A percentile compares a stretch with the other conserved stretches of the same genome.
phyloP scores from a whole-genome alignment of 202 grass and related monocot genomes.

The Schoenoplectus triqueter region DNA sequence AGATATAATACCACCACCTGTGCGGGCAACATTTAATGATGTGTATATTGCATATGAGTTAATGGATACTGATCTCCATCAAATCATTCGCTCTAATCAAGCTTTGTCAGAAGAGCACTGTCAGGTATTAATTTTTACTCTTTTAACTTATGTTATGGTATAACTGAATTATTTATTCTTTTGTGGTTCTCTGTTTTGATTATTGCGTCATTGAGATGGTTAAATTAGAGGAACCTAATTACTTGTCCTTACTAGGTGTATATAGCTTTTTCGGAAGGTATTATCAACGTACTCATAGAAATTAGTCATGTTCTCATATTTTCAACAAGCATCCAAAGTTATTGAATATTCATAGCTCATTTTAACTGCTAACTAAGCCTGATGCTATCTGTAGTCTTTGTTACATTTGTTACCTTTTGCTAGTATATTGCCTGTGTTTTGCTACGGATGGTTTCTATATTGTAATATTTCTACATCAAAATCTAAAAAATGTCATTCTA shows the following conservation, averaged over 20 bases:
- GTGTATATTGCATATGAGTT: slow-evolving; percentile 91
- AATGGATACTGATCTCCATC: slow-evolving; percentile 99
- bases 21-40: slow-evolving; percentile 75
- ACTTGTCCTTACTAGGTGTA: background rate
- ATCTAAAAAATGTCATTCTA: too few species aligned
- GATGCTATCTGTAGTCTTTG: background rate
- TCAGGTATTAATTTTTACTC: slow-evolving; percentile 49
- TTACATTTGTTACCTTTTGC: background rate
- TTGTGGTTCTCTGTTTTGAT: background rate
- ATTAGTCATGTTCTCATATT: background rate
- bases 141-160: slow-evolving; percentile 25
- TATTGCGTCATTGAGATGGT: background rate
- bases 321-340: background rate
- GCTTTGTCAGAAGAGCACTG: slow-evolving; percentile 93
- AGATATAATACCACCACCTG: slow-evolving; percentile 87
- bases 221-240: slow-evolving; percentile 12
- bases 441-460: too few species aligned
- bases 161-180: slow-evolving; percentile 16
- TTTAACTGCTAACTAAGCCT: background rate
- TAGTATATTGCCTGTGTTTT: background rate
- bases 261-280: background rate
- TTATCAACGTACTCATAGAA: background rate
- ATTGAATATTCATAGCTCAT: background rate
- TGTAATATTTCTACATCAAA: too few species aligned
- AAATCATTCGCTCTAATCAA: slow-evolving; percentile 98